Evolutionary conservation across 371 early-diverging fungal genomes (phyloP).

Genomic region (Circinella umbellata): DNA sequence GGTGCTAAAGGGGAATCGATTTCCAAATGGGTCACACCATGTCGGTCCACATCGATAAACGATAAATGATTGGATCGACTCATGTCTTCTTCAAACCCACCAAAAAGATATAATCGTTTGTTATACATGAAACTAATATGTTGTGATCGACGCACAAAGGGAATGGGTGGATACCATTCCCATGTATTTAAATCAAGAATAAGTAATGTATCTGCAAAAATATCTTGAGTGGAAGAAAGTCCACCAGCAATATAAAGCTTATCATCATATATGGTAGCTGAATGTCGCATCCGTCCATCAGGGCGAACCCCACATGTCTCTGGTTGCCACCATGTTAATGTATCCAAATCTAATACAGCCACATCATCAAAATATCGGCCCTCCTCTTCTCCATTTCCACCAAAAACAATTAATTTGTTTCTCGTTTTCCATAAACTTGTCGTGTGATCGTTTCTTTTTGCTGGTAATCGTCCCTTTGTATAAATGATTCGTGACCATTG

Average conservation of each 20-base stretch:
- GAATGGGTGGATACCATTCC: slow-evolving; percentile 66
- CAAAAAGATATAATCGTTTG: slow-evolving; percentile 66
- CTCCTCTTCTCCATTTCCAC: slow-evolving; percentile 69
- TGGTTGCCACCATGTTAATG: slow-evolving; percentile 71
- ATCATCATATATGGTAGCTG: slow-evolving; percentile 69
- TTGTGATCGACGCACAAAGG: slow-evolving; percentile 61
- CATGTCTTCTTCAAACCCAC: slow-evolving; percentile 69
- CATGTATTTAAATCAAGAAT: slow-evolving; percentile 65
- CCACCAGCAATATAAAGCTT: slow-evolving; percentile 74
- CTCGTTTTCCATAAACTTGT: slow-evolving; percentile 62
- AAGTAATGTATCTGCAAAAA: slow-evolving; percentile 57
- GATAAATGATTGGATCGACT: slow-evolving; percentile 64
- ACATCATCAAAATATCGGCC: slow-evolving; percentile 66
- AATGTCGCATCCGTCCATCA: slow-evolving; percentile 64
- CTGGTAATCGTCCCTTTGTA: slow-evolving; percentile 64
- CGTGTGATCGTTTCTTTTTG: slow-evolving; percentile 71
- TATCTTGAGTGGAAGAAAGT: slow-evolving; percentile 29
- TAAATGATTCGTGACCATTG: slow-evolving; percentile 65
- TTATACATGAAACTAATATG: slow-evolving; percentile 66
- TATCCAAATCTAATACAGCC: slow-evolving; percentile 60
- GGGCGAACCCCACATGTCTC: slow-evolving; percentile 55
- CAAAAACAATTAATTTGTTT: slow-evolving; percentile 73
- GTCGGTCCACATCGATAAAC: slow-evolving; percentile 58
- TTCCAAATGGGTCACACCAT: slow-evolving; percentile 52
- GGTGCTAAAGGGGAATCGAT: slow-evolving; percentile 62